These are phyloP conservation scores for Dothiorella sarmentorum DNA, from an alignment of 2,329 filamentous ascomycete species.

Conservation along the genomic window DNA sequence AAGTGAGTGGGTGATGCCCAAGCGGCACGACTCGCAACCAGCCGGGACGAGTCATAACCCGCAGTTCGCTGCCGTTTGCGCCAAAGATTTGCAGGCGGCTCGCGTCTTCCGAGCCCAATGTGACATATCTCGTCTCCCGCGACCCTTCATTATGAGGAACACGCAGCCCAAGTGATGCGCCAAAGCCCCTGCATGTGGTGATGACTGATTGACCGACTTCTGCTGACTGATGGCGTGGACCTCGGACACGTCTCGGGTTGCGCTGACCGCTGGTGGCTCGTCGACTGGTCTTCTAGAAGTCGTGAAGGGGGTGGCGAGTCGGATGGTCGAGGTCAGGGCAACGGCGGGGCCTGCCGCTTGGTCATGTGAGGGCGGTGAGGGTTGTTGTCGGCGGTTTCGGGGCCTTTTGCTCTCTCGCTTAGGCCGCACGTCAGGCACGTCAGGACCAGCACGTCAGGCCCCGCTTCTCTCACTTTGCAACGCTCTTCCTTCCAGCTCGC, in stretches of 20 bases:
- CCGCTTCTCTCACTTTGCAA: too few species aligned
- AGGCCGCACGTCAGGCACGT: too few species aligned
- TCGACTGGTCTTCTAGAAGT: background rate
- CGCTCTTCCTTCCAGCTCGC: too few species aligned
- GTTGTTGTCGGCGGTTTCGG: too few species aligned
- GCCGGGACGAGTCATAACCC: background rate
- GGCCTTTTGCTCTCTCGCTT: too few species aligned
- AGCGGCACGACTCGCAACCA: background rate
- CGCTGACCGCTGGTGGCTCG: background rate
- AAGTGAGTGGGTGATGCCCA: background rate
- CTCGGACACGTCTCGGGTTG: too few species aligned
- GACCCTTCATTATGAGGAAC: background rate
- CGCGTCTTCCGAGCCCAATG: background rate
- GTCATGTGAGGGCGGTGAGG: background rate
- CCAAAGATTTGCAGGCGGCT: background rate
- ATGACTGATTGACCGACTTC: too few species aligned
- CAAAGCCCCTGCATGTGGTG: too few species aligned
- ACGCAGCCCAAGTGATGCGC: background rate
- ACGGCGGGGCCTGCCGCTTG: background rate
- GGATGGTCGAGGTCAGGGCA: background rate
- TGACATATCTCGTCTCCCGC: background rate
- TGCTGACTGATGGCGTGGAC: background rate
- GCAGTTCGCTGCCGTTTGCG: background rate
- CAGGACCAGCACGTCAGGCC: too few species aligned
- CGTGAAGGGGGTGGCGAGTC: slow-evolving; percentile 5